A percentile compares a stretch with the other conserved stretches of the same genome.
These are phyloP conservation scores for Vigna mungo DNA, from an alignment of 306 rosid genomes.

Conservation along the genomic window DNA sequence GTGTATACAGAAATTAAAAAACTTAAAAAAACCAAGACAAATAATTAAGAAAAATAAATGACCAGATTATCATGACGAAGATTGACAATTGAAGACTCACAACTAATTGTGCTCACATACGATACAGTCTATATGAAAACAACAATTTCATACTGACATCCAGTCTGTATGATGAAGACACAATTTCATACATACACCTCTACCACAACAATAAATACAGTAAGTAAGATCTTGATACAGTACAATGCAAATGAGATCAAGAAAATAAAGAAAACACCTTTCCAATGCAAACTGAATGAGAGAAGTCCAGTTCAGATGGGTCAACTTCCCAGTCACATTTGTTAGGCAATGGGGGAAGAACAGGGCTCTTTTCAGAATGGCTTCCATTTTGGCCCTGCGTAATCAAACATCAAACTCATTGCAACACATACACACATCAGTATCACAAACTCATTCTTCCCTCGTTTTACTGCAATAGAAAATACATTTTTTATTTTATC, in stretches of 20 bases:
- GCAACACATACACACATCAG: constrained; percentile 9
- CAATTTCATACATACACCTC: neutral
- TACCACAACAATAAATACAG: constrained; percentile 23
- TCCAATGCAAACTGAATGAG: constrained; percentile 76
- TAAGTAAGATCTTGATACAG: neutral
- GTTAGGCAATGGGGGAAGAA: constrained; percentile 84
- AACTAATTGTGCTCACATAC: neutral
- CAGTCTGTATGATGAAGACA: constrained; percentile 15
- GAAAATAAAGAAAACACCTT: constrained; percentile 62
- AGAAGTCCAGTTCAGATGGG: constrained; percentile 88
- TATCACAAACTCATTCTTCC: neutral
- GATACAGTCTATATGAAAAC: constrained; percentile 2
- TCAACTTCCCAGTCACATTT: constrained; percentile 99
- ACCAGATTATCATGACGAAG: constrained; percentile 16
- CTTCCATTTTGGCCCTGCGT: constrained; percentile 94
- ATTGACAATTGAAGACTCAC: constrained; percentile 3
- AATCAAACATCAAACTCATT: constrained; percentile 37
- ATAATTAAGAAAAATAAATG: neutral
- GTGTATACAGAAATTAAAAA: neutral
- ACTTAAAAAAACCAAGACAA: neutral
- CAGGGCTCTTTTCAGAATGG: constrained; percentile 75
- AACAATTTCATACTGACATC: neutral
- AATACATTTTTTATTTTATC: neutral
- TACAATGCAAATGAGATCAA: neutral
- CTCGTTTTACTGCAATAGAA: neutral